Conservation (phyloP, 2,329 filamentous ascomycete species). For the Chaetomium olivaceum region DNA sequence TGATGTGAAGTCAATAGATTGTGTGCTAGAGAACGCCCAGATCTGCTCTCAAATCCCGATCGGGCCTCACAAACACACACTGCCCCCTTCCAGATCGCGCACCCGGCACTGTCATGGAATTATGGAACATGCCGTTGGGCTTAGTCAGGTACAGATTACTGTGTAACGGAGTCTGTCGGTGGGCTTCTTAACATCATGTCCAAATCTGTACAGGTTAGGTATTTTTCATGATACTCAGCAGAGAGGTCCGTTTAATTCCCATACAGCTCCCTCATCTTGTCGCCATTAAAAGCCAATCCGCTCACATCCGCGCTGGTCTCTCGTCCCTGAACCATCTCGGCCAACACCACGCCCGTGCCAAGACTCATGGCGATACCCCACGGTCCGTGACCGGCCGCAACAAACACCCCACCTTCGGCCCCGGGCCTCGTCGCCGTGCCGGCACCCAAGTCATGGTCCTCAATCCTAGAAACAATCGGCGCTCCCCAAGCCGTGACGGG, state of each 20-base stretch:
- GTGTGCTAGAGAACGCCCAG: conserved; percentile 6
- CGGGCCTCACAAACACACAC: background rate
- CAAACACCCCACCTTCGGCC: conserved; percentile 63
- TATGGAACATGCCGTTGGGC: too few relatives aligned
- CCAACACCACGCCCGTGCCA: conserved; percentile 70
- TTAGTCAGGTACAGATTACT: too few relatives aligned
- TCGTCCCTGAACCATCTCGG: conserved; percentile 66
- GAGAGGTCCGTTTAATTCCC: background rate
- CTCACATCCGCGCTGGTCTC: conserved; percentile 61
- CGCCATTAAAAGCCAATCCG: conserved; percentile 41
- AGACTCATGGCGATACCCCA: conserved; percentile 69
- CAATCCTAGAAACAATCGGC: conserved; percentile 62
- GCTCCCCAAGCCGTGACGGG: conserved; percentile 65
- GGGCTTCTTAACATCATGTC: too few relatives aligned
- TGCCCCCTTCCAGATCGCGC: too few relatives aligned
- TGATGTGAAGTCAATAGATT: background rate
- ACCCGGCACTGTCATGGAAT: too few relatives aligned
- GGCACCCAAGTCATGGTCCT: conserved; percentile 56
- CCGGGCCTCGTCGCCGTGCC: conserved; percentile 45
- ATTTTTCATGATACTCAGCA: background rate
- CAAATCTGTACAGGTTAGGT: background rate
- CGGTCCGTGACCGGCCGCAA: conserved; percentile 72
- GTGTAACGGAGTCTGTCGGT: too few relatives aligned
- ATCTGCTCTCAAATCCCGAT: background rate
- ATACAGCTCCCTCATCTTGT: conserved; percentile 1